phyloP scores from a whole-genome alignment of 2,329 filamentous ascomycete species.

The Clarireedia homoeocarpa region DNA sequence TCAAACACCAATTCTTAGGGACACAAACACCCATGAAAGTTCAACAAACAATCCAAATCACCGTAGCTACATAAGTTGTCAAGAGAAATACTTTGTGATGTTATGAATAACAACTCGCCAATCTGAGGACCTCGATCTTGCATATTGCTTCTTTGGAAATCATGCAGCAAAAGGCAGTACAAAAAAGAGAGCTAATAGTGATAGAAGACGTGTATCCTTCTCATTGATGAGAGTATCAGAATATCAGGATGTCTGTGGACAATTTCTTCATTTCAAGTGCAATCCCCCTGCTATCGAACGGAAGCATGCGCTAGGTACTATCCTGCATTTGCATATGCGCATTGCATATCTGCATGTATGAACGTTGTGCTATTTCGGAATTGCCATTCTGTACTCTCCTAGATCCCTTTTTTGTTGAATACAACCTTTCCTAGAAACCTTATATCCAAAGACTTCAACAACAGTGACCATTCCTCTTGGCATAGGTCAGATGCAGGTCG shows the following conservation, averaged over 20 bases:
- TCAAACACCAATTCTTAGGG: conserved; percentile 20
- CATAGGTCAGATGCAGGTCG: too few species aligned
- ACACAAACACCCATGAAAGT: conserved; percentile 20
- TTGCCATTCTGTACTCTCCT: not conserved
- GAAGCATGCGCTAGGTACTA: too few species aligned
- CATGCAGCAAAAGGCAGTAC: not conserved
- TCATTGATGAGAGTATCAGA: not conserved
- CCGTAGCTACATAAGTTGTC: conserved; percentile 11
- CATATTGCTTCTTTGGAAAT: not conserved
- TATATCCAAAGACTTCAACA: too few species aligned
- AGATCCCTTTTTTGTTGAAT: too few species aligned
- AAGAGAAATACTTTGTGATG: not conserved
- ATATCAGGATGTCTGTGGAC: not conserved
- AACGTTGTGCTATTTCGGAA: not conserved
- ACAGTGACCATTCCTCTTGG: too few species aligned
- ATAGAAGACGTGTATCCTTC: not conserved
- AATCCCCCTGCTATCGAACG: not conserved
- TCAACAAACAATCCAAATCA: conserved; percentile 18
- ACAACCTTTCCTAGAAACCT: too few species aligned
- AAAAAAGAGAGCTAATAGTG: not conserved
- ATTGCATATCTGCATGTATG: not conserved
- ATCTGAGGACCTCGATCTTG: conserved; percentile 1
- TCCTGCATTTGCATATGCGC: not conserved
- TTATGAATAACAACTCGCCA: not conserved
- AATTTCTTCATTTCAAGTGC: not conserved